Evolutionary conservation across 225 moss, liverwort and hornwort genomes (phyloP).

Genomic region (Antitrichia curtipendula): DNA sequence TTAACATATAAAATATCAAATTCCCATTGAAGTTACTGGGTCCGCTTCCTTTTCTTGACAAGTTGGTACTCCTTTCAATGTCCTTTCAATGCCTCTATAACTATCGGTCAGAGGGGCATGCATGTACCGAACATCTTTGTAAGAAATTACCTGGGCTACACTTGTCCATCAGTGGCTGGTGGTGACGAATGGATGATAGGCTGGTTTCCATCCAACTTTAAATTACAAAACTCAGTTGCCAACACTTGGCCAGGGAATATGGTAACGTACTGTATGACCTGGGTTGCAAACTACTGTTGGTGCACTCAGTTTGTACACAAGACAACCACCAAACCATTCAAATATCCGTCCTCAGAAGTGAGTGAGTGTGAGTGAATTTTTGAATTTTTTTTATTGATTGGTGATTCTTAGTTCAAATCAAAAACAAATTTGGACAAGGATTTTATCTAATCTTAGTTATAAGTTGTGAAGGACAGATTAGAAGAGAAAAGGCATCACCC

Average conservation of each 20-base stretch:
- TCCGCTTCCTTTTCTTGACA: not conserved
- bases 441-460: too few relatives aligned
- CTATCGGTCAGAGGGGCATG: not conserved
- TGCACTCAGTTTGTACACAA: not conserved
- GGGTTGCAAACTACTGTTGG: not conserved
- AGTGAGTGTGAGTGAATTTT: too few relatives aligned
- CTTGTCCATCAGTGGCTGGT: not conserved
- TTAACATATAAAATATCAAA: not conserved
- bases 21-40: not conserved
- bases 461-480: not conserved
- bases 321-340: not conserved
- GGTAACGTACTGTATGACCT: too few relatives aligned
- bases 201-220: not conserved
- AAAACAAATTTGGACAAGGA: not conserved
- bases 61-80: slow-evolving; percentile 15
- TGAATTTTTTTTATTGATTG: not conserved
- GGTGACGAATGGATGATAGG: not conserved
- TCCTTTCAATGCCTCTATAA: not conserved
- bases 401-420: not conserved
- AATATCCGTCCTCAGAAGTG: not conserved
- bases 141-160: not conserved
- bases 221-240: not conserved
- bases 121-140: not conserved
- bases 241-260: not conserved
- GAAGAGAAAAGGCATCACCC: not conserved